These are phyloP conservation scores for Nothopassalora personata DNA, from an alignment of 2,329 filamentous ascomycete species.

Conservation along the genomic window DNA sequence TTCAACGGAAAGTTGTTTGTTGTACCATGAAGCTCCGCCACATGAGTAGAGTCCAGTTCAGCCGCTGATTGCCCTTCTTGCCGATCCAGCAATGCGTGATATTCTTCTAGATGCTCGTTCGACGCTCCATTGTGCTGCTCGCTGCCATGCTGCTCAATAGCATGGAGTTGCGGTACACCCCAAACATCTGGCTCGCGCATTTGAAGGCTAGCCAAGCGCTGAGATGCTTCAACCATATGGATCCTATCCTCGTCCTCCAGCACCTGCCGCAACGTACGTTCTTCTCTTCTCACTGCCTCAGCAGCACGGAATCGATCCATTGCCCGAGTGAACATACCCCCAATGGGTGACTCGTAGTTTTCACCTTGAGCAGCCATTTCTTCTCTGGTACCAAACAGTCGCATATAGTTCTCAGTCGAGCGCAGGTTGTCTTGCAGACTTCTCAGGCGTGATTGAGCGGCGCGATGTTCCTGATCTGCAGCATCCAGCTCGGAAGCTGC, in stretches of 20 bases:
- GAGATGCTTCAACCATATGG: constrained; percentile 18
- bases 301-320: constrained; percentile 40
- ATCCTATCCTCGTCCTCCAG: constrained; percentile 27
- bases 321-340: constrained; percentile 44
- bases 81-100: constrained; percentile 26
- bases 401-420: constrained; percentile 35
- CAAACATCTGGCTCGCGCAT: constrained; percentile 26
- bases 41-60: not conserved
- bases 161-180: constrained; percentile 25
- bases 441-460: constrained; percentile 28
- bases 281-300: constrained; percentile 35
- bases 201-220: constrained; percentile 21
- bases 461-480: constrained; percentile 31
- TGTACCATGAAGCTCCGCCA: constrained; percentile 1
- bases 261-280: constrained; percentile 30
- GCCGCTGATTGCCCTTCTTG: constrained; percentile 17
- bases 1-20: constrained; percentile 4
- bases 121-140: not conserved
- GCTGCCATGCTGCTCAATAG: not conserved
- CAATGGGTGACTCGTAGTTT: constrained; percentile 45
- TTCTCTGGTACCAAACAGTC: constrained; percentile 44
- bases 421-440: constrained; percentile 33
- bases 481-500: constrained; percentile 30
- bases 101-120: constrained; percentile 25
- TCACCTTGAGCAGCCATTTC: constrained; percentile 43